Percentiles rank a stretch among this genome's conserved stretches.
phyloP scores from a whole-genome alignment of 148 eudicot genomes.

The Selenicereus undatus region DNA sequence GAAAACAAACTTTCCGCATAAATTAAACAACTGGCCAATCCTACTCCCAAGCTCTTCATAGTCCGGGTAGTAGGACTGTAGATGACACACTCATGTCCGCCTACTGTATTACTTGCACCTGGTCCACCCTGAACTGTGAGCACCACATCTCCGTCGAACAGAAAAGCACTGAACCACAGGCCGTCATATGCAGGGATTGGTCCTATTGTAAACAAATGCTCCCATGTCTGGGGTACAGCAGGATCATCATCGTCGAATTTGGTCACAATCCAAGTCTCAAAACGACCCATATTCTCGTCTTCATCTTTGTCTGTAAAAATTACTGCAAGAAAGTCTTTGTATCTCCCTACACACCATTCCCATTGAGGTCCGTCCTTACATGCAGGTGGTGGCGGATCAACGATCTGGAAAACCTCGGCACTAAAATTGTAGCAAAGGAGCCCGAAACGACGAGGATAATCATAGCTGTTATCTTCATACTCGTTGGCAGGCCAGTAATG shows the following conservation, averaged over 20 bases:
- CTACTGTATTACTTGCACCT: not conserved
- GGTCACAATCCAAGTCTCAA: constrained; percentile 17
- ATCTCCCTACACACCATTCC: not conserved
- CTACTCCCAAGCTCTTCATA: not conserved
- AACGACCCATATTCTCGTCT: not conserved
- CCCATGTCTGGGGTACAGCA: constrained; percentile 13
- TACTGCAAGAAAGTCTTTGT: constrained; percentile 1
- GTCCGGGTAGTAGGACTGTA: not conserved
- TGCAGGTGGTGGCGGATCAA: constrained; percentile 11
- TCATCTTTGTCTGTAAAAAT: not conserved
- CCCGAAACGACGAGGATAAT: not conserved
- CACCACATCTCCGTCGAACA: not conserved
- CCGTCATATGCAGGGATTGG: constrained; percentile 3
- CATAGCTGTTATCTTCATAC: not conserved
- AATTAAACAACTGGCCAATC: not conserved
- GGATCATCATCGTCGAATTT: constrained; percentile 6
- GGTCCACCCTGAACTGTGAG: not conserved
- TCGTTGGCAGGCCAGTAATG: not conserved
- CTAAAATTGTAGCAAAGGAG: constrained; percentile 18
- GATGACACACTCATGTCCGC: not conserved
- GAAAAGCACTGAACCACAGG: not conserved
- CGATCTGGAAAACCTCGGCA: constrained; percentile 6
- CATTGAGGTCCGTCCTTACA: not conserved
- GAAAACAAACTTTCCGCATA: not conserved
- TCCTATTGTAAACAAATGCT: constrained; percentile 2